Evolutionary conservation across 2,329 filamentous ascomycete species (phyloP).

Genomic region (Lizonia empirigonia): DNA sequence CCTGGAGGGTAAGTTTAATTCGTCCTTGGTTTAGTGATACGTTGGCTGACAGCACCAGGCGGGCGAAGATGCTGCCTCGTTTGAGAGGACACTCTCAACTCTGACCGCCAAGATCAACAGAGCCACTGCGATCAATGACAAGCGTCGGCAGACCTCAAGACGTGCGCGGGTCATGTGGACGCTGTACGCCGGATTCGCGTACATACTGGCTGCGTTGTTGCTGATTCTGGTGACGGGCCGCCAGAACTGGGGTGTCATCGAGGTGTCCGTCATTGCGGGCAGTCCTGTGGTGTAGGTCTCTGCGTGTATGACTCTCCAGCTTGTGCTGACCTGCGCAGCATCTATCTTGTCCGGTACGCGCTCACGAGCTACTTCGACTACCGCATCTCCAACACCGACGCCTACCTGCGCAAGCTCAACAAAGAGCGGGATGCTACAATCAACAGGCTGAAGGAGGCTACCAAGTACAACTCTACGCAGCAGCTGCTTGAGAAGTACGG

Average conservation of each 20-base stretch:
- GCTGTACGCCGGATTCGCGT: constrained; percentile 87
- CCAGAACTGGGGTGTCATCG: constrained; percentile 73
- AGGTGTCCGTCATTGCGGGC: constrained; percentile 79
- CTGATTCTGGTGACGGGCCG: constrained; percentile 84
- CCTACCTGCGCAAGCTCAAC: constrained; percentile 74
- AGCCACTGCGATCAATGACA: constrained; percentile 75
- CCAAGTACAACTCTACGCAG: constrained; percentile 93
- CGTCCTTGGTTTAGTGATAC: fast-evolving
- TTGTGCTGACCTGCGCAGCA: constrained; percentile 58
- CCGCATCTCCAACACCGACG: constrained; percentile 72
- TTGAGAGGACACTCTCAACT: constrained; percentile 86
- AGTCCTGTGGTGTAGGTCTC: constrained; percentile 74
- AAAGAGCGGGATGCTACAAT: constrained; percentile 85
- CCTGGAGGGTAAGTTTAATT: constrained; percentile 53
- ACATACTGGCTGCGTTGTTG: constrained; percentile 84
- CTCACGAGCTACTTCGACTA: constrained; percentile 78
- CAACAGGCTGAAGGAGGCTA: constrained; percentile 90
- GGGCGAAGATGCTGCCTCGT: constrained; percentile 83
- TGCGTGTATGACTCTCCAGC: background rate
- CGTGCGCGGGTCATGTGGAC: constrained; percentile 86
- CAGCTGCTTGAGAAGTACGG: constrained; percentile 95
- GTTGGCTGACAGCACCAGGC: constrained; percentile 58
- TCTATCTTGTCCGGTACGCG: constrained; percentile 73
- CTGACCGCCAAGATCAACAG: constrained; percentile 82
- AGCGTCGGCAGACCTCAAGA: constrained; percentile 71